These are phyloP conservation scores for Colletotrichum destructivum DNA, from an alignment of 2,329 filamentous ascomycete species.

Conservation along the genomic window DNA sequence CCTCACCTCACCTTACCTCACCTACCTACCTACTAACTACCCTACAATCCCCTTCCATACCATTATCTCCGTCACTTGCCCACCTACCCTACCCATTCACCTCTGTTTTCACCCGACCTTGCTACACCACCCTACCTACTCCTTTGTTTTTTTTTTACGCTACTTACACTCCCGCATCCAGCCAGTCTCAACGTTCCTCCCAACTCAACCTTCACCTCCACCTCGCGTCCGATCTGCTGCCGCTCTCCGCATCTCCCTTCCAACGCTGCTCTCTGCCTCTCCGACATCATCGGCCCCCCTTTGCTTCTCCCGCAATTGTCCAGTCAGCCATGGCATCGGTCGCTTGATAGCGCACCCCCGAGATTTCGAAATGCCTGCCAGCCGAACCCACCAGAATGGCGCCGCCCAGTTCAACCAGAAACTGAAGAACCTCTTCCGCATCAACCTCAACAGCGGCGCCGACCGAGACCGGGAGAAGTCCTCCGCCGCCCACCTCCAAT, in stretches of 20 bases:
- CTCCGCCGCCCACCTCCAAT: constrained; percentile 53
- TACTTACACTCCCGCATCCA: constrained; percentile 19
- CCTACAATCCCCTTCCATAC: constrained; percentile 17
- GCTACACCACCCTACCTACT: constrained; percentile 8
- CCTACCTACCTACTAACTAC: constrained; percentile 22
- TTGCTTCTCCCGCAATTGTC: constrained; percentile 36
- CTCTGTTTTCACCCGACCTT: constrained; percentile 18
- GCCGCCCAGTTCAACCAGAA: constrained; percentile 77
- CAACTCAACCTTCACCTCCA: constrained; percentile 20
- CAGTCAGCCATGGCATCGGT: constrained; percentile 56
- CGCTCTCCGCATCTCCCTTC: constrained; percentile 25
- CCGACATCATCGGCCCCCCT: constrained; percentile 35
- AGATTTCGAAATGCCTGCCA: constrained; percentile 62
- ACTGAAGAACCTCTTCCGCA: constrained; percentile 80
- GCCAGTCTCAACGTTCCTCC: constrained; percentile 27
- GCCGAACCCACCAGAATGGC: constrained; percentile 65
- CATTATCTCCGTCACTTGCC: constrained; percentile 1
- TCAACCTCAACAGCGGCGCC: constrained; percentile 65
- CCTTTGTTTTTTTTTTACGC: constrained; percentile 11
- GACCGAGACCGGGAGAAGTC: constrained; percentile 50
- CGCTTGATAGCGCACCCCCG: constrained; percentile 45
- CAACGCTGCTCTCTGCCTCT: constrained; percentile 20
- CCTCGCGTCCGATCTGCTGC: constrained; percentile 20
- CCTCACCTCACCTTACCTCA: constrained; percentile 20
- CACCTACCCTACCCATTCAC: neutral